These are phyloP conservation scores for Mycena venus DNA, from an alignment of 768 basidiomycete genomes.

Conservation along the genomic window DNA sequence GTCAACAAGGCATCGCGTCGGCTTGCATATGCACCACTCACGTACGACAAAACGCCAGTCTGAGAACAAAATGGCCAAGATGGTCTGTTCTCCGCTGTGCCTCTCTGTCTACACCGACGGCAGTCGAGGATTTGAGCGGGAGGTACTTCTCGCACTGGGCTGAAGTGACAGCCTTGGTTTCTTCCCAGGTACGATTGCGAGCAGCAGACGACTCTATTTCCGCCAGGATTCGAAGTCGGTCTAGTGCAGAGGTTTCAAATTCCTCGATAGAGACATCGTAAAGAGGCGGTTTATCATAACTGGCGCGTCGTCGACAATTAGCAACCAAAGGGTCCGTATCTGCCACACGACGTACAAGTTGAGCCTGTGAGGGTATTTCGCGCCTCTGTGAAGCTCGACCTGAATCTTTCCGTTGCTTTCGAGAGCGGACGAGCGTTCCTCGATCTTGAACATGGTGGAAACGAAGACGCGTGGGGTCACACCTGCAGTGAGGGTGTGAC, in stretches of 20 bases:
- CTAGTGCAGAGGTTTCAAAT: conserved; percentile 92
- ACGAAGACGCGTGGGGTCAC: conserved; percentile 35
- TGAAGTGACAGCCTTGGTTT: conserved; percentile 74
- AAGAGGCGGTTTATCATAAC: conserved; percentile 88
- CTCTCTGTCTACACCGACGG: conserved; percentile 61
- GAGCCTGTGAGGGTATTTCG: conserved; percentile 73
- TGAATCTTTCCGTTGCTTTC: conserved; percentile 40
- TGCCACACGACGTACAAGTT: conserved; percentile 76
- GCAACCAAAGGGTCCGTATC: neutral
- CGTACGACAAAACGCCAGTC: conserved; percentile 97
- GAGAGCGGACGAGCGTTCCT: conserved; percentile 39
- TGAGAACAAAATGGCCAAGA: conserved; percentile 92
- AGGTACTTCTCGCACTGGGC: conserved; percentile 82
- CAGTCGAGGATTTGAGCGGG: conserved; percentile 73
- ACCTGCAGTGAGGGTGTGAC: no score
- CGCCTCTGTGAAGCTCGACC: conserved; percentile 21
- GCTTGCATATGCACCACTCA: conserved; percentile 56
- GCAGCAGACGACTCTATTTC: conserved; percentile 93
- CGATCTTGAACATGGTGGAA: conserved; percentile 52
- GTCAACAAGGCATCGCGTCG: conserved; percentile 7
- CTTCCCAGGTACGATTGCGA: conserved; percentile 86
- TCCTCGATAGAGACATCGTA: conserved; percentile 95
- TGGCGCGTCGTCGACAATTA: conserved; percentile 45
- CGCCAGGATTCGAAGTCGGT: conserved; percentile 87
- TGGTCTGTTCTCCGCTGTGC: conserved; percentile 85